Evolutionary conservation across 2,329 filamentous ascomycete genomes (phyloP), one percentile per base, ranked within the genome.

Genomic region (Cladosporium sp.): DNA sequence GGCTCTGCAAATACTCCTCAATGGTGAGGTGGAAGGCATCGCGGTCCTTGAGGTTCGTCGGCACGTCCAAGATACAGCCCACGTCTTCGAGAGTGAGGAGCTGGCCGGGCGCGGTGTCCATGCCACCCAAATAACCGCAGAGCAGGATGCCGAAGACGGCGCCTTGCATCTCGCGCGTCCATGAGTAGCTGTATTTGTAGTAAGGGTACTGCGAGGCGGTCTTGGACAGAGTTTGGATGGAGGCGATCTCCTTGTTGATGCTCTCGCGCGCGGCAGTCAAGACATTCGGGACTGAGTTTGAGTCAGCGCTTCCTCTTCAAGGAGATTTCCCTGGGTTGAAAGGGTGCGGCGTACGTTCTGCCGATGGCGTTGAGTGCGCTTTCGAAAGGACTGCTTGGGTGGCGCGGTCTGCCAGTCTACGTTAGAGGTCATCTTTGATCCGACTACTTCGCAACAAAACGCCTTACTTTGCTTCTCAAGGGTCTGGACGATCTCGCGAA

Each of bases 11-110:
- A 71, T 98, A 98, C 72, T 98, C 93, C 72, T 98, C 93, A 63
- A 97, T 92, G 41, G 90, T 95, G 63, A 98, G 78, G 70, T 98
- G 93, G 78, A 98, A 98, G 46, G 84, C 82, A 68, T 97, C 92
- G 48, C 48, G 48, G 64, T 92, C 86, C 70, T 95, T 95, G 64
- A 95, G 79, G 68, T 96, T 96, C 58, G 93, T 86, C 10, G 90
- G 91, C 9, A 95, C 91, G 91, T 85, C 79, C 60, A 96, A 78
- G 58, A 89, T 80, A 58, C 80, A 76, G 45, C 91, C 92, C 38
- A 95, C 83, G 63, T 97, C 85, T 63, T 96, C 90, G 55, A 96
- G 86, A 0, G 87, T 95, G 65, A 95, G 73, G 50, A 98, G 84
- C 42, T 79, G 82, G 61, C 79, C 81, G 63, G 61, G 70, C 33